These are phyloP conservation scores for Cercospora sojina DNA, from an alignment of 2,329 filamentous ascomycete genomes.

Conservation along the genomic window DNA sequence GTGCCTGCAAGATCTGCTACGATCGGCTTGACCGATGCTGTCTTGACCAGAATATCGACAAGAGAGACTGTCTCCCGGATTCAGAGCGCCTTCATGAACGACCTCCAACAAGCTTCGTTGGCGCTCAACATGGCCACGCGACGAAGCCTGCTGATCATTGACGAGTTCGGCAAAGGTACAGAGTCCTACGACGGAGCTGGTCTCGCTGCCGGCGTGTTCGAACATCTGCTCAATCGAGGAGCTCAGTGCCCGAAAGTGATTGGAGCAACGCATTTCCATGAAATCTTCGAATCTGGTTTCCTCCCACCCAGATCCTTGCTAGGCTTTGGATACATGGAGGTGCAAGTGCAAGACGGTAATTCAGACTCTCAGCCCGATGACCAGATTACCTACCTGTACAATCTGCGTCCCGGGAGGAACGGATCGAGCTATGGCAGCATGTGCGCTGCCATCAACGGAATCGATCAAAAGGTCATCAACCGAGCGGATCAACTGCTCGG, in stretches of 20 bases:
- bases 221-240: constrained; percentile 54
- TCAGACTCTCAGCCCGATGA: constrained; percentile 55
- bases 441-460: constrained; percentile 84
- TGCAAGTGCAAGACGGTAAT: constrained; percentile 54
- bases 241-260: constrained; percentile 58
- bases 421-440: constrained; percentile 78
- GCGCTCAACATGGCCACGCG: constrained; percentile 71
- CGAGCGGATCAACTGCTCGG: constrained; percentile 72
- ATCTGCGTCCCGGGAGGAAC: constrained; percentile 60
- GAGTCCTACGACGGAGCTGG: constrained; percentile 64
- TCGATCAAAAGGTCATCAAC: constrained; percentile 68
- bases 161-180: constrained; percentile 81
- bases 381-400: constrained; percentile 47
- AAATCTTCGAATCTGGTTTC: constrained; percentile 67
- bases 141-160: constrained; percentile 79
- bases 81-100: constrained; percentile 72
- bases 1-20: constrained; percentile 75
- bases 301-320: constrained; percentile 55
- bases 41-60: constrained; percentile 81
- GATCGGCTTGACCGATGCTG: constrained; percentile 88
- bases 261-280: constrained; percentile 65
- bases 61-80: constrained; percentile 64
- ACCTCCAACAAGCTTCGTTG: constrained; percentile 81
- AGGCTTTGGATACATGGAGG: constrained; percentile 69
- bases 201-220: constrained; percentile 60